Evolutionary conservation across 129 eudicot species (phyloP).

Genomic region (Flaveria ramosissima): DNA sequence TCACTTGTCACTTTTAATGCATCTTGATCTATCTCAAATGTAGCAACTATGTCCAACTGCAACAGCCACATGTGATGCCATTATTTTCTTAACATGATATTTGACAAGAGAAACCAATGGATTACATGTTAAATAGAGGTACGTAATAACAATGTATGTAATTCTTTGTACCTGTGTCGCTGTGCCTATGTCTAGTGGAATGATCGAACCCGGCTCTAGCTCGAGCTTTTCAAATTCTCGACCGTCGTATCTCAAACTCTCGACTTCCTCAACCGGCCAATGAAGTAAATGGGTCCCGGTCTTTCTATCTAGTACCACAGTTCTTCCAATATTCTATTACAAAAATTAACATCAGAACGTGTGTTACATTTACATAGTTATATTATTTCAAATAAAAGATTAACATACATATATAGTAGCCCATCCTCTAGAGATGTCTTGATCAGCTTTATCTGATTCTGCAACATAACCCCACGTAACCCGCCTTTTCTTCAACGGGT

Average conservation of each 20-base stretch:
- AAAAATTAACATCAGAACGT: neutral
- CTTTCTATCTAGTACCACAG: conserved; percentile 63
- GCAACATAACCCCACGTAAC: conserved; percentile 78
- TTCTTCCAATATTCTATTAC: conserved; percentile 71
- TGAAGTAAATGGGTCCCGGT: conserved; percentile 76
- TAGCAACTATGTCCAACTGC: conserved; percentile 76
- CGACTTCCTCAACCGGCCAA: conserved; percentile 89
- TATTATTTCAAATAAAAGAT: neutral
- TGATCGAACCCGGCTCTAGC: conserved; percentile 67
- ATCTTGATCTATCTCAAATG: conserved; percentile 61
- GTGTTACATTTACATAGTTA: neutral
- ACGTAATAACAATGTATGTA: neutral
- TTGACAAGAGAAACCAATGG: no score
- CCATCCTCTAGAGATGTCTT: conserved; percentile 77
- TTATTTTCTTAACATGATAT: neutral
- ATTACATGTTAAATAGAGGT: no score
- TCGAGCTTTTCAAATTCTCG: conserved; percentile 40
- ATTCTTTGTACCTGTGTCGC: conserved; percentile 61
- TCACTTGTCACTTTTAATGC: conserved; percentile 37
- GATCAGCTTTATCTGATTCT: conserved; percentile 61
- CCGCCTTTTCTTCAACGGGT: conserved; percentile 53
- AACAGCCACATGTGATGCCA: neutral
- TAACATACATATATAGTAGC: conserved; percentile 66
- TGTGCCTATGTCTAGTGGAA: conserved; percentile 52
- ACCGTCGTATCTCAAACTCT: conserved; percentile 48